Conservation (phyloP, 768 basidiomycete species). For the Russula earlei region DNA sequence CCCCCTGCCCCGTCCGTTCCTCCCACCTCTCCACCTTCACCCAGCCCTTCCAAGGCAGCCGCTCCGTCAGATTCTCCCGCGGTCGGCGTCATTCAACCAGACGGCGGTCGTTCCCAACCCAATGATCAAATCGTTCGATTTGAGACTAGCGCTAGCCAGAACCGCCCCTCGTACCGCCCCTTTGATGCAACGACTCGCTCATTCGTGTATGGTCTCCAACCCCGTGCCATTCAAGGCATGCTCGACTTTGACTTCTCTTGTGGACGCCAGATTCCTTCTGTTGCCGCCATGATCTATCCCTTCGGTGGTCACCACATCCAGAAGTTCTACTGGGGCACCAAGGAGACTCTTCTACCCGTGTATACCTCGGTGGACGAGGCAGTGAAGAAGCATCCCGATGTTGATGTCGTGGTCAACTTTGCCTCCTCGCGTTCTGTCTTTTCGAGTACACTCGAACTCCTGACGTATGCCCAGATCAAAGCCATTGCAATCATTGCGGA, state of each 20-base stretch:
- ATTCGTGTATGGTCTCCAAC: constrained; percentile 97
- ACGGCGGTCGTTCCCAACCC: constrained; percentile 74
- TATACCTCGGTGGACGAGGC: constrained; percentile 91
- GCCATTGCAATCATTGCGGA: constrained; percentile 92
- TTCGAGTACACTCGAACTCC: constrained; percentile 86
- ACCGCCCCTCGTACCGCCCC: constrained; percentile 76
- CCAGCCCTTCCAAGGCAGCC: constrained; percentile 31
- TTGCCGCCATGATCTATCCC: constrained; percentile 99
- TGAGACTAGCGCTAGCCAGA: constrained; percentile 36
- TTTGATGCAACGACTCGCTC: constrained; percentile 93
- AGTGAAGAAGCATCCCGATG: constrained; percentile 88
- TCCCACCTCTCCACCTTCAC: constrained; percentile 39
- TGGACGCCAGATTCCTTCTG: constrained; percentile 81
- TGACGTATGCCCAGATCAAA: constrained; percentile 60
- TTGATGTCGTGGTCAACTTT: constrained; percentile 98
- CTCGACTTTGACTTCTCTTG: constrained; percentile 99
- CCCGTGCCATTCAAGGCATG: constrained; percentile 97
- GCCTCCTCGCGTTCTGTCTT: constrained; percentile 91
- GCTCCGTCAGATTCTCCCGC: constrained; percentile 30
- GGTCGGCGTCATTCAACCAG: constrained; percentile 66
- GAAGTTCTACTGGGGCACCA: constrained; percentile 99
- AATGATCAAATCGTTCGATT: constrained; percentile 90
- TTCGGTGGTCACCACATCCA: constrained; percentile 99
- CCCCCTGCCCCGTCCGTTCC: constrained; percentile 31
- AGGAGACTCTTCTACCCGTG: constrained; percentile 96